Conservation (phyloP, 2,329 filamentous ascomycete species). For the Ambrosiella beaveri region DNA sequence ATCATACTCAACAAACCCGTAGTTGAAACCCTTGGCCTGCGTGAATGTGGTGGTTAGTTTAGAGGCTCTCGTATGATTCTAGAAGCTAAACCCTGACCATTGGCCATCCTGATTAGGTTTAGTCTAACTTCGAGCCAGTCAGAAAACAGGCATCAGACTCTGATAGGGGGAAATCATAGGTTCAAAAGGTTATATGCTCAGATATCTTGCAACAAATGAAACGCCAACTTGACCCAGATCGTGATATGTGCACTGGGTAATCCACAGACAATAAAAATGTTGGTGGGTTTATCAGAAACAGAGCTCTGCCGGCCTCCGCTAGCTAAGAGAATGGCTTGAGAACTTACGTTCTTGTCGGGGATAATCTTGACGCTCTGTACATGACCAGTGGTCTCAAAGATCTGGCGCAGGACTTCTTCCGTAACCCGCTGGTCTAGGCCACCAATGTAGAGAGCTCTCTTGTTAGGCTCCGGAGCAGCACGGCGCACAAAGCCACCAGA, state of each 20-base stretch:
- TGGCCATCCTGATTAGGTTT: too few species aligned
- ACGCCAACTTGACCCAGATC: too few species aligned
- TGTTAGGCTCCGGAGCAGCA: constrained; percentile 93
- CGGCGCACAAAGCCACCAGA: constrained; percentile 69
- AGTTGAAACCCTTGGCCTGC: constrained; percentile 91
- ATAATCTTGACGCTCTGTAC: constrained; percentile 99
- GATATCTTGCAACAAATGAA: too few species aligned
- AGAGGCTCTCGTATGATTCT: not conserved
- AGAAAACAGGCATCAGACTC: too few species aligned
- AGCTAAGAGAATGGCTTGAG: not conserved
- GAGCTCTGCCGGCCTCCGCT: too few species aligned
- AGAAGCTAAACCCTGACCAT: too few species aligned
- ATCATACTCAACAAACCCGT: constrained; percentile 97
- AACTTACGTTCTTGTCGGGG: constrained; percentile 93
- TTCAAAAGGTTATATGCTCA: too few species aligned
- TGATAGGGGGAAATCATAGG: too few species aligned
- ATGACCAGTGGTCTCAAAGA: constrained; percentile 96
- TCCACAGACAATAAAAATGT: too few species aligned
- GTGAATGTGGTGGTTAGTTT: constrained; percentile 16
- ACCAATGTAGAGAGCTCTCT: constrained; percentile 89
- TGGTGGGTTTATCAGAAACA: too few species aligned
- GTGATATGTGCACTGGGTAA: too few species aligned
- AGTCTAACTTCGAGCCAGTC: too few species aligned
- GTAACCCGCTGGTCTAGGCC: constrained; percentile 89
- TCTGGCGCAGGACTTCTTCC: constrained; percentile 89